Evolutionary conservation across 139 green algal genomes (phyloP).

Genomic region (Auxenochlorella pyrenoidosa): DNA sequence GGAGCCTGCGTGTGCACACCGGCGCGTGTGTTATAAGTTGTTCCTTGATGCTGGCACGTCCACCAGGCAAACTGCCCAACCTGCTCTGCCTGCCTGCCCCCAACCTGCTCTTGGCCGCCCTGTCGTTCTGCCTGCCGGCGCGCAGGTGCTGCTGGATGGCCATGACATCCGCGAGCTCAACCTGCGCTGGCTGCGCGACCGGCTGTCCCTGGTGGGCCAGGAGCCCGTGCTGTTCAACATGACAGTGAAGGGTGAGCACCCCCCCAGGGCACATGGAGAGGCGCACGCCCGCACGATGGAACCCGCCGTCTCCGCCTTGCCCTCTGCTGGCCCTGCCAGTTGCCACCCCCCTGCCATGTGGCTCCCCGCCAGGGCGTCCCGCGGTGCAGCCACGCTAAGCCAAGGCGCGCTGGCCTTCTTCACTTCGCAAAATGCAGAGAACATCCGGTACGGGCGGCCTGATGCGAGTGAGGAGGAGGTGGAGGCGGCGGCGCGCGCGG

Average conservation of each 20-base stretch:
- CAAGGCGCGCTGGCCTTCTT: not conserved
- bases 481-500: conserved; percentile 61
- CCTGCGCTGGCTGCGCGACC: conserved; percentile 77
- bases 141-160: conserved; percentile 72
- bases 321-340: not conserved
- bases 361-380: not conserved
- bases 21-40: too few relatives aligned
- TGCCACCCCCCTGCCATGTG: not conserved
- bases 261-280: too few relatives aligned
- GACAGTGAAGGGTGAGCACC: conserved; percentile 8
- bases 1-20: too few relatives aligned
- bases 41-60: too few relatives aligned
- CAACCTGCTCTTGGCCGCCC: too few relatives aligned
- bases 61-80: too few relatives aligned
- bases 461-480: conserved; percentile 62
- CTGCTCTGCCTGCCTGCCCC: not conserved
- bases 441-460: conserved; percentile 81
- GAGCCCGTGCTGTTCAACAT: conserved; percentile 90
- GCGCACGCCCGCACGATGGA: too few relatives aligned
- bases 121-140: too few relatives aligned
- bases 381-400: not conserved
- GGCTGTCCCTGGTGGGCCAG: conserved; percentile 88
- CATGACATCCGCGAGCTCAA: conserved; percentile 80
- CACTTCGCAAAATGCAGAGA: conserved; percentile 52
- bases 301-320: not conserved